Evolutionary conservation across 2,329 filamentous ascomycete genomes (phyloP), one percentile per base, ranked within the genome.

Genomic region (Alternaria dauci): DNA sequence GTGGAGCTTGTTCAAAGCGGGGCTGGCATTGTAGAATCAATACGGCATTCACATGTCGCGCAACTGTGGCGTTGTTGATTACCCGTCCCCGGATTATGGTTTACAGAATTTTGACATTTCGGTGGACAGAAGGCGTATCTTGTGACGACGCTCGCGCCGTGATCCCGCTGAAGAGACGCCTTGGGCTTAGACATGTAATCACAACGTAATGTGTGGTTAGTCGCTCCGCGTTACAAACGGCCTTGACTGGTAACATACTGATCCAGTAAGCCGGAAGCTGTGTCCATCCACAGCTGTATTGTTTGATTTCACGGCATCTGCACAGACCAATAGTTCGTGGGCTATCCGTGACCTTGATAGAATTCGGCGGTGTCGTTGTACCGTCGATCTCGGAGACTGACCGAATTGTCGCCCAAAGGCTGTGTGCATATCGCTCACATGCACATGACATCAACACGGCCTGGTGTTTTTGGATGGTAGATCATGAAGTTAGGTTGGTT

Each of bases 291-390:
- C 55, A 63, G 59, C 61, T 61, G 51, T 65, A 59, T 58, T 54
- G 69, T 74, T 71, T 71, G 70, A 66, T 58, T 66, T 53, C 65
- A 66, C 64, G 46, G 55, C 59, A 56, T 62, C 59, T 38, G 75
- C 76, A 78, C 75, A 66, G 75, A 58, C 74, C 75, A 76, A 65
- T 67, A 50, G 76, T 78, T 78, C 73, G 59, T 70, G 66, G 58
- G 44, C 58, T 71, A 65, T 69, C 69, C 61, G 65, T 67, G 58
- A 61, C 61, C 55, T 47, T 52, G 41, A 53, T 52, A 71, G 72
- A 68, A 68, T 71, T 73, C 74, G 67, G 61, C 69, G 59, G 68
- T 64, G 67, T 67, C 54, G 61, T 67, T 66, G 72, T 74, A 63
- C 63, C 48, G 55, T 63, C 63, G 43, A 65, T 55, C 54, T 70